These are phyloP conservation scores for Diaporthe caulivora DNA, from an alignment of 2,329 filamentous ascomycete genomes.

Conservation along the genomic window DNA sequence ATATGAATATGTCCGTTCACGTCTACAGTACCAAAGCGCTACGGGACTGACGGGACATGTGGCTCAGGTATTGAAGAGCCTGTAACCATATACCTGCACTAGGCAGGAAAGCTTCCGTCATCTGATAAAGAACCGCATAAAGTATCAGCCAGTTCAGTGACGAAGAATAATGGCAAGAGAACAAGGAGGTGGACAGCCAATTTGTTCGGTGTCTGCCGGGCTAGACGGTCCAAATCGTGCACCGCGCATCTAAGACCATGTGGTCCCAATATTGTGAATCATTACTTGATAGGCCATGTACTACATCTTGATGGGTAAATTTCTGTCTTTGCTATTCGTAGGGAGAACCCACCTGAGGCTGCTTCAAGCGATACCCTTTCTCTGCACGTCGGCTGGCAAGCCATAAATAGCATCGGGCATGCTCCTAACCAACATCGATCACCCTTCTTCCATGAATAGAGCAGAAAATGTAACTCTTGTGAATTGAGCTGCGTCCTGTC, in stretches of 20 bases:
- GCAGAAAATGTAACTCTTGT: too few species aligned
- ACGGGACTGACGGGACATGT: background rate
- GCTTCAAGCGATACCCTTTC: background rate
- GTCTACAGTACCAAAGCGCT: background rate
- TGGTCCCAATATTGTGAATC: too few species aligned
- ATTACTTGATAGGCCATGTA: too few species aligned
- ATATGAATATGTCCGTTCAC: background rate
- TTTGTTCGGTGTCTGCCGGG: background rate
- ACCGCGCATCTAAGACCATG: too few species aligned
- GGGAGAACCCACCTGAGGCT: background rate
- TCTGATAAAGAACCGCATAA: background rate
- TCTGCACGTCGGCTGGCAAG: background rate
- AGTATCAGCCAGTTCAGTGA: too few species aligned
- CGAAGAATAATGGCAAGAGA: background rate
- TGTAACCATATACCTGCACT: too few species aligned
- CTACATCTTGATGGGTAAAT: too few species aligned
- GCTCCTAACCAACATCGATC: background rate
- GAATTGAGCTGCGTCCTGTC: background rate
- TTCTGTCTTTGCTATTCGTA: background rate
- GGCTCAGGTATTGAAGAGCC: background rate
- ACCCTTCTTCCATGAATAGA: accelerated
- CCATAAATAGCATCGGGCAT: too few species aligned
- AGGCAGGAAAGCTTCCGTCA: background rate
- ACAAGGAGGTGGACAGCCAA: background rate
- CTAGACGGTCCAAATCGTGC: background rate